Evolutionary conservation across 768 basidiomycete genomes (phyloP), one percentile per base, ranked within the genome.

Genomic region (Suillus lakei): DNA sequence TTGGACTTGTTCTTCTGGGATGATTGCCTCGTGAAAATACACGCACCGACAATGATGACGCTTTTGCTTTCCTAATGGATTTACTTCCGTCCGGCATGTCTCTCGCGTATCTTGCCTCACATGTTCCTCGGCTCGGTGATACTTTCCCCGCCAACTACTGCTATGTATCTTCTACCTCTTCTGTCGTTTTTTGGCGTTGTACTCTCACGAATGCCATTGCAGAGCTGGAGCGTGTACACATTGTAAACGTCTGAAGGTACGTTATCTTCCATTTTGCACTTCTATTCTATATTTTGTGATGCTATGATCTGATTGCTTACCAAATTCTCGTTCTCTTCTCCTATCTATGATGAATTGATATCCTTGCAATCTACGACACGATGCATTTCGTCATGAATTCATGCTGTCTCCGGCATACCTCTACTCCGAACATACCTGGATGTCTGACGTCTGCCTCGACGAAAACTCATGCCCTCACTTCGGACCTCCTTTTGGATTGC

Each of bases 221-320:
- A 94, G 92, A 50, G 88, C 89, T 67, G 91, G 93, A 64, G 93
- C 93, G 50, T 95, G 93, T 77, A 90, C 85, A 4, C 88, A 94
- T 72, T 95, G 93, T 85, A 95, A 93, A 77, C 91, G 88, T 73
- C 87, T 94, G 71, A 95, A 95, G 89, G 91, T 90, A 78, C 64
- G 87, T 79, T 38, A 64, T 56, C 61, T 61, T 32, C 60, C 58
- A 69, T 26, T 23, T 60, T 44, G 32, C 36, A 13, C 67, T 69
- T 53, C 63, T 63, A 18, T 41, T 56, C 63, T 10, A 48, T 43
- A 26, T 18, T 18, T 30, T 16, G 15, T 28, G 13, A 5, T 23
- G 60, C 34, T 67, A 28, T 16, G 32, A 50, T 28, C 53, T 54
- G 13, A 61, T 28, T 71, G 66, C 73, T 79, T 66, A 78, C 62